Percentiles rank a stretch among this genome's conserved stretches.
phyloP scores from a whole-genome alignment of 352 stramenopile genomes.

The Blastocystis sp. region DNA sequence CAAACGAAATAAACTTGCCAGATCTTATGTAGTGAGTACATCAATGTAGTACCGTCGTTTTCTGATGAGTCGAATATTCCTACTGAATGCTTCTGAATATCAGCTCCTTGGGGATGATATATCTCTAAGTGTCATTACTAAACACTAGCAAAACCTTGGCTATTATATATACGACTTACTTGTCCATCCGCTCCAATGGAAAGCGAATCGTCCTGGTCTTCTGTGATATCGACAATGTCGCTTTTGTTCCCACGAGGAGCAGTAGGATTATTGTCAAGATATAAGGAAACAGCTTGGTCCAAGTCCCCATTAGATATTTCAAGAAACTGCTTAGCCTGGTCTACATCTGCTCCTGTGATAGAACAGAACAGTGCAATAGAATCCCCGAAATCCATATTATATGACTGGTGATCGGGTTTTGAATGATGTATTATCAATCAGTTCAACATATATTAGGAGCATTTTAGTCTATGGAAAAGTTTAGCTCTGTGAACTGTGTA shows the following conservation, averaged over 20 bases:
- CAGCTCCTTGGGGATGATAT: neutral
- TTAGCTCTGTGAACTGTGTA: neutral
- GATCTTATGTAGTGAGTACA: neutral
- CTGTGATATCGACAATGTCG: neutral
- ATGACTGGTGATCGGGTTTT: neutral
- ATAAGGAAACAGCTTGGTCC: conserved; percentile 16
- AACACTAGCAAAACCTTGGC: neutral
- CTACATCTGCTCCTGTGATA: neutral
- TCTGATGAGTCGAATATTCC: neutral
- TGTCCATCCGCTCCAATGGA: neutral
- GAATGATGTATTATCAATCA: neutral
- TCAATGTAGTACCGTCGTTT: neutral
- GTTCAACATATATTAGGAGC: neutral
- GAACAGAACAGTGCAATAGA: neutral
- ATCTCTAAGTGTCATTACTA: neutral
- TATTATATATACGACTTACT: neutral
- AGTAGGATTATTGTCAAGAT: neutral
- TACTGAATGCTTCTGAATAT: neutral
- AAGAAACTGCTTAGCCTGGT: neutral
- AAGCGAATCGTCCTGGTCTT: neutral
- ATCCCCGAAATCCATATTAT: neutral
- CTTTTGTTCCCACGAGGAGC: too few relatives aligned
- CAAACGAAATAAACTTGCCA: neutral
- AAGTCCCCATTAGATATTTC: conserved; percentile 12
- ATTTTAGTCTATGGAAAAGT: neutral